Base-by-base conservation (phyloP, 2,329 filamentous ascomycete species). In the Neonectria faginata region DNA sequence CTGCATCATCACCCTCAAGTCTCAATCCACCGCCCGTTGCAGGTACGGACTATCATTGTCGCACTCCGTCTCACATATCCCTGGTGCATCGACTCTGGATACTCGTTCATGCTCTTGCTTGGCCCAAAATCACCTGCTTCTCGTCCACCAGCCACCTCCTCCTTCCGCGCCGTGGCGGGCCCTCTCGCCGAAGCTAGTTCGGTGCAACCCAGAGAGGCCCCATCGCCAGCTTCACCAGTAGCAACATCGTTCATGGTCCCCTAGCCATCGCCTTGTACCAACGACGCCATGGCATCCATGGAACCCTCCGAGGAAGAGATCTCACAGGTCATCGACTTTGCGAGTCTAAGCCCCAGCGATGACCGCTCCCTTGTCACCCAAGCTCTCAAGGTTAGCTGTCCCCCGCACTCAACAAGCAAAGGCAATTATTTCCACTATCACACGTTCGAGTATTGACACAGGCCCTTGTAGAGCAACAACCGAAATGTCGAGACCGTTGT, bases 401-500 rank as follows among this genome's bases (percentile, higher is more conserved):
- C 27, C 42, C 64, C 52, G 56, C 56, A 59, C 50, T 47, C 44
- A 11, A 14, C 25, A 18, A 55, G 47, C 29, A 22, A 18, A 41
- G 47, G 16, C 6, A 25, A 22, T n/a, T 44, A 20, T 59, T 57
- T 8, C 47, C 48, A 7, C n/a, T 20, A 9, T 27, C 29, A 12
- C 9, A 27, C 29, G 20, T 18, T 22, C 27, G 6, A 27, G 42
- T 45, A 29, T 56, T 66, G n/a, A 66, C 60, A 12, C 14, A 41
- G 22, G 7, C 11, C 27, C n/a, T 33, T 20, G n/a, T 48, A 79
- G 77, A 76, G 74, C 64, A 80, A 87, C 66, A 80, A 79, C 39
- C 79, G 82, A 48, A 82, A 84, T 68, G 70, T 83, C 36, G 79
- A 85, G 48, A 75, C 79, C 22, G 86, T 88, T 2, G 74, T 85